Conservation (phyloP, 208 protist genomes). For the Trypanosoma platydactyli region DNA sequence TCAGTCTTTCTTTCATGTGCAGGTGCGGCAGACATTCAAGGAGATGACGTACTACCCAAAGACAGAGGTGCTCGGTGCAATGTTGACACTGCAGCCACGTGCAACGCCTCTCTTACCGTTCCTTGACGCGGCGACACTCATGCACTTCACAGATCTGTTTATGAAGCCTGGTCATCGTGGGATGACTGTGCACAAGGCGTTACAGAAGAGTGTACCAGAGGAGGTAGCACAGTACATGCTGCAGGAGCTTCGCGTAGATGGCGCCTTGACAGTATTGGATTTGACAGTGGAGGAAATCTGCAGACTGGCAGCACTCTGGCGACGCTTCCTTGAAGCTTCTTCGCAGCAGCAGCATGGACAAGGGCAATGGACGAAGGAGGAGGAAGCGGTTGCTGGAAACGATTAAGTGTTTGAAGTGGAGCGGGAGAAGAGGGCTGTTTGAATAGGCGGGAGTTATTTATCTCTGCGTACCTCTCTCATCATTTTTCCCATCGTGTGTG, state of each 20-base stretch:
- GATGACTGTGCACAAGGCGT: slow-evolving; percentile 64
- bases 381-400: not conserved
- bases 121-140: slow-evolving; percentile 68
- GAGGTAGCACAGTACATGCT: slow-evolving; percentile 86
- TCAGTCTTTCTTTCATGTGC: slow-evolving; percentile 84
- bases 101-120: slow-evolving; percentile 39
- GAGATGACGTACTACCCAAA: slow-evolving; percentile 87
- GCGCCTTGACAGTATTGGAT: slow-evolving; percentile 75
- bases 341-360: slow-evolving; percentile 32
- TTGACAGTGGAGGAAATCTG: slow-evolving; percentile 71
- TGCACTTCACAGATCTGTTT: slow-evolving; percentile 79
- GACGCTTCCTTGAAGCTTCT: slow-evolving; percentile 64
- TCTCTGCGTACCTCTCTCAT: not conserved
- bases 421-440: too few species aligned
- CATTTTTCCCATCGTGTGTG: not conserved
- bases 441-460: too few species aligned
- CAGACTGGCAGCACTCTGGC: slow-evolving; percentile 67
- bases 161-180: slow-evolving; percentile 72
- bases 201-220: slow-evolving; percentile 52
- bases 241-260: slow-evolving; percentile 83
- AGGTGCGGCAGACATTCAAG: slow-evolving; percentile 73
- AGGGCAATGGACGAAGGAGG: slow-evolving; percentile 30
- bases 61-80: slow-evolving; percentile 75
- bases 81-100: slow-evolving; percentile 83
- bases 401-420: not conserved